Percentiles rank a stretch among this genome's conserved stretches.
Evolutionary conservation across 208 protist genomes (phyloP).

Genomic region (Crithidia thermophila): DNA sequence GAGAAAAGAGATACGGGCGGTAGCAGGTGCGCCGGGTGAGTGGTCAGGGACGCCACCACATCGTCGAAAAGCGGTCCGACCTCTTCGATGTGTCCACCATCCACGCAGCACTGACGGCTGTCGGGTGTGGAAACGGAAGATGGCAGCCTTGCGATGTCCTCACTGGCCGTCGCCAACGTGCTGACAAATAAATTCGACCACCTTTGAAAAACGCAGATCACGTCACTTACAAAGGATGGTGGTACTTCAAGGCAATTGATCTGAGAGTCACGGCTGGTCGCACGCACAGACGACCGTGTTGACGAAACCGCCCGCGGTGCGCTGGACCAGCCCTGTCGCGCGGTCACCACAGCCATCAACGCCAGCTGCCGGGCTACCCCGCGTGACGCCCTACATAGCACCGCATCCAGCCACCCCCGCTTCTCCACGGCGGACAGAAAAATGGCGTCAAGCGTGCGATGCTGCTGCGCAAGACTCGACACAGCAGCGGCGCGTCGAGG

Average conservation of each 20-base stretch:
- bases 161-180: too few relatives aligned
- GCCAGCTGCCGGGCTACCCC: slow-evolving; percentile 21
- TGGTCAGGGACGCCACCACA: too few relatives aligned
- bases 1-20: too few relatives aligned
- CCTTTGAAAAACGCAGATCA: too few relatives aligned
- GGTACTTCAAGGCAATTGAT: too few relatives aligned
- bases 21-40: too few relatives aligned
- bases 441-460: slow-evolving; percentile 6
- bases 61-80: background rate
- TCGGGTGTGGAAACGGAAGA: too few relatives aligned
- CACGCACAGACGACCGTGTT: too few relatives aligned
- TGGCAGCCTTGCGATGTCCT: too few relatives aligned
- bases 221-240: background rate
- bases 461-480: slow-evolving; percentile 10
- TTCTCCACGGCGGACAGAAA: slow-evolving; percentile 10
- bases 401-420: slow-evolving; percentile 4
- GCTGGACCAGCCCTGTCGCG: background rate
- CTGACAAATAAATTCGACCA: too few relatives aligned
- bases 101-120: background rate
- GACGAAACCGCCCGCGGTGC: background rate
- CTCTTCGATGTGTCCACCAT: background rate
- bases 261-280: too few relatives aligned
- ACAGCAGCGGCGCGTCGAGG: too few relatives aligned
- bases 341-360: background rate
- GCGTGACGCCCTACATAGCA: background rate